Percentiles rank a stretch among this genome's conserved stretches.
Conservation (phyloP, 257 asterid species). For the Orobanche coerulescens region DNA sequence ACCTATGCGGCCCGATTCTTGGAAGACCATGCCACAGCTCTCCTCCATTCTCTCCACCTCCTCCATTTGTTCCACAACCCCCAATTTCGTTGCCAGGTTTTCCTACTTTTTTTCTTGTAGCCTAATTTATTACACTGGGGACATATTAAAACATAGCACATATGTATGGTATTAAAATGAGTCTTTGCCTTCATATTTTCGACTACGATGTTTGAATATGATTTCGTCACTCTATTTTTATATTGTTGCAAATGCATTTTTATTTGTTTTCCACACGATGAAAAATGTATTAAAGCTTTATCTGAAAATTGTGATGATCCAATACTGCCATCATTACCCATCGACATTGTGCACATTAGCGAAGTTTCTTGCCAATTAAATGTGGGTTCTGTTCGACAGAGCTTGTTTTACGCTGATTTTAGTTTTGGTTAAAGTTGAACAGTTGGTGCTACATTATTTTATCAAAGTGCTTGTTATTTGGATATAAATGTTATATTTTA, state of each 20-base stretch:
- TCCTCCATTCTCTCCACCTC: constrained; percentile 99
- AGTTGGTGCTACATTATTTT: not conserved
- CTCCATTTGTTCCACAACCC: constrained; percentile 93
- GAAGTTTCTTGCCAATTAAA: not conserved
- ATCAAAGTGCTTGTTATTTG: not conserved
- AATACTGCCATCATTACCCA: too few species aligned
- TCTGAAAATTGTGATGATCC: too few species aligned
- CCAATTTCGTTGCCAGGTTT: constrained; percentile 73
- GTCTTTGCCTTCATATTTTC: not conserved
- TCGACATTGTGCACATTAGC: not conserved
- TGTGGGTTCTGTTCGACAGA: too few species aligned
- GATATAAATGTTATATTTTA: not conserved
- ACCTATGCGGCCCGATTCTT: constrained; percentile 91
- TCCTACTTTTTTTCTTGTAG: not conserved
- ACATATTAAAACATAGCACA: too few species aligned
- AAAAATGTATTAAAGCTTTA: too few species aligned
- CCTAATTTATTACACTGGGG: too few species aligned
- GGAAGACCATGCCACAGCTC: constrained; percentile 99
- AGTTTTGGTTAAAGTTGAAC: not conserved
- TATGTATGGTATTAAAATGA: too few species aligned
- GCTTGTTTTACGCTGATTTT: not conserved
- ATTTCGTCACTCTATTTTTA: too few species aligned
- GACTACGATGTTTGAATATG: not conserved
- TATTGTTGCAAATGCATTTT: not conserved
- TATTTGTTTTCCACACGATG: not conserved